These are phyloP conservation scores for Solanum bulbocastanum DNA, from an alignment of 257 asterid genomes.

Conservation along the genomic window DNA sequence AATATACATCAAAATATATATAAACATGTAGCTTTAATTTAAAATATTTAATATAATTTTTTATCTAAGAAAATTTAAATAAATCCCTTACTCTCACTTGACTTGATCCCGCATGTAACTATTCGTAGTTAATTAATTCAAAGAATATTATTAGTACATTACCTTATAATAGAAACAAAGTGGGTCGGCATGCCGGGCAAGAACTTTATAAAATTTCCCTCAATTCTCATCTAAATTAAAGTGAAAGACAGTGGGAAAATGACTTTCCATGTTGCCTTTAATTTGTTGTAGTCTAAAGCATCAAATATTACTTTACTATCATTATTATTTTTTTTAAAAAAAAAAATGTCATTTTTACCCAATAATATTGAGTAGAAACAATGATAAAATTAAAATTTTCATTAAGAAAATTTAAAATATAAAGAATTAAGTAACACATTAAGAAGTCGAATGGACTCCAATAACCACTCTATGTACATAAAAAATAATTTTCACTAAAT, in stretches of 20 bases:
- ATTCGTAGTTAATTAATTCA: neutral
- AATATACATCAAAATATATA: neutral
- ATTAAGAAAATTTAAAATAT: neutral
- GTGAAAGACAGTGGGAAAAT: neutral
- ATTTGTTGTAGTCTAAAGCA: neutral
- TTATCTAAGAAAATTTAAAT: neutral
- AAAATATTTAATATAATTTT: neutral
- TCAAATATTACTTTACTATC: neutral
- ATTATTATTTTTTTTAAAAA: neutral
- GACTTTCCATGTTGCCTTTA: neutral
- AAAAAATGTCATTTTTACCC: neutral
- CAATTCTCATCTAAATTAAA: neutral
- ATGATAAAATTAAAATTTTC: too few species aligned
- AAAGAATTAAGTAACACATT: too few species aligned
- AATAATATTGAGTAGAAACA: neutral
- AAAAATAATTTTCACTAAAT: too few species aligned
- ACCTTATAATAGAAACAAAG: neutral
- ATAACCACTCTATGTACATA: neutral
- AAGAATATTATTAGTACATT: neutral
- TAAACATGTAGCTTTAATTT: neutral
- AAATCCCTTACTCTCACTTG: neutral
- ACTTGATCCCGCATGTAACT: neutral
- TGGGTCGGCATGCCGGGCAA: conserved; percentile 2
- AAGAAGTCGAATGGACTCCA: neutral
- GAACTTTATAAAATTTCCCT: neutral